Evolutionary conservation across 345 rosid species (phyloP).

Genomic region (Linum tenue): DNA sequence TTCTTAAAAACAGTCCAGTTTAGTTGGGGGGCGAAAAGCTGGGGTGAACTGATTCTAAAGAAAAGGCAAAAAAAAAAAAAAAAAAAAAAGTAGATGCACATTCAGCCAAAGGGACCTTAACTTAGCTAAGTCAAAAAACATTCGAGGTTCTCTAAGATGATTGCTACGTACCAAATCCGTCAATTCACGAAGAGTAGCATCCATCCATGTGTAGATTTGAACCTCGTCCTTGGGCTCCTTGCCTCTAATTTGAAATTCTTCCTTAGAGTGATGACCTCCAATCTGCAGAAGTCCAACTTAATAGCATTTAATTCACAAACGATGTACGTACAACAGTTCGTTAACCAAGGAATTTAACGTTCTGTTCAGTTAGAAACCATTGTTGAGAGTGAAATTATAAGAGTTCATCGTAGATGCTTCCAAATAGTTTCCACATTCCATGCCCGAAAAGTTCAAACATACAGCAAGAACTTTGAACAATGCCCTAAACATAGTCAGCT

Average conservation of each 20-base stretch:
- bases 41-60: too few relatives aligned
- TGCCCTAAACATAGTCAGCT: constrained; percentile 4
- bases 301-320: neutral
- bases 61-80: too few relatives aligned
- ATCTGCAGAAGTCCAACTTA: constrained; percentile 30
- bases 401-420: too few relatives aligned
- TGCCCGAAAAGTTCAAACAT: neutral
- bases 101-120: neutral
- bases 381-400: too few relatives aligned
- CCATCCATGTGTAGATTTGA: constrained; percentile 95
- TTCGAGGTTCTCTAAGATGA: neutral
- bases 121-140: neutral
- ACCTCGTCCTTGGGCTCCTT: constrained; percentile 96
- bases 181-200: constrained; percentile 80
- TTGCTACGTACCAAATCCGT: constrained; percentile 63
- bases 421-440: neutral
- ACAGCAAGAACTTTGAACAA: neutral
- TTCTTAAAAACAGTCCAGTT: too few relatives aligned
- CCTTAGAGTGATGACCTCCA: constrained; percentile 72
- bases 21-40: too few relatives aligned
- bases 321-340: too few relatives aligned
- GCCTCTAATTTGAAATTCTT: constrained; percentile 91
- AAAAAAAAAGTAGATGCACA: neutral
- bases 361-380: too few relatives aligned
- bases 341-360: too few relatives aligned